A percentile compares a stretch with the other conserved stretches of the same genome.
phyloP scores from a whole-genome alignment of 352 stramenopile genomes.

The Globisporangium nunn region DNA sequence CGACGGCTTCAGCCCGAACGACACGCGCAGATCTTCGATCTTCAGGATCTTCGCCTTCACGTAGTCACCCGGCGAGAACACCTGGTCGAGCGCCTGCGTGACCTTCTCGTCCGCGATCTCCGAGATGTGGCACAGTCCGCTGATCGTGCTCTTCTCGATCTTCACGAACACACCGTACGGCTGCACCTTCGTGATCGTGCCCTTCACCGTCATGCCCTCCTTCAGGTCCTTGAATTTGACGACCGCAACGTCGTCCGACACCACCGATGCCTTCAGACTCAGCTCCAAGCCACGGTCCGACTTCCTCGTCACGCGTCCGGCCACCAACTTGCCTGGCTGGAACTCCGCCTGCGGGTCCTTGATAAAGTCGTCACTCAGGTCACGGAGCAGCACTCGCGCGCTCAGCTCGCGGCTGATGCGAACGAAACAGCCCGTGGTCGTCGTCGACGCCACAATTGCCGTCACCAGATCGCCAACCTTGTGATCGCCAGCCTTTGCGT shows the following conservation, averaged over 20 bases:
- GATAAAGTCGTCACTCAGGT: slow-evolving; percentile 94
- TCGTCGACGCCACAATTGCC: slow-evolving; percentile 90
- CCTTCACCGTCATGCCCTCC: slow-evolving; percentile 90
- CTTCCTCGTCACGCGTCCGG: slow-evolving; percentile 90
- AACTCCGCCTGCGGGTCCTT: slow-evolving; percentile 88
- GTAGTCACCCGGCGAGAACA: slow-evolving; percentile 94
- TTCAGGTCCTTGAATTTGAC: slow-evolving; percentile 89
- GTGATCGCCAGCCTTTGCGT: slow-evolving; percentile 23
- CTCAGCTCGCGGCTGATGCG: slow-evolving; percentile 84
- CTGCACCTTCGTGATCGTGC: slow-evolving; percentile 93
- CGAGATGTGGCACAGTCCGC: slow-evolving; percentile 93
- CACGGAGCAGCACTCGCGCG: slow-evolving; percentile 90
- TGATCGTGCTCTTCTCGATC: slow-evolving; percentile 94
- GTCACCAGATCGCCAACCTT: slow-evolving; percentile 85
- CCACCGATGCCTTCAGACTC: slow-evolving; percentile 90
- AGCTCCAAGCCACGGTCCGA: slow-evolving; percentile 85
- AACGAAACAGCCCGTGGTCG: slow-evolving; percentile 91
- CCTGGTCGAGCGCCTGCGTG: slow-evolving; percentile 86
- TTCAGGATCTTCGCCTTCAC: slow-evolving; percentile 96
- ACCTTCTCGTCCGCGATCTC: slow-evolving; percentile 94
- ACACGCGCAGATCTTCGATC: slow-evolving; percentile 88
- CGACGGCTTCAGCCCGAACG: slow-evolving; percentile 95
- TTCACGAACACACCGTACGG: slow-evolving; percentile 95
- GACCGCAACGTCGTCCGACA: slow-evolving; percentile 83
- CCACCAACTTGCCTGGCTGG: slow-evolving; percentile 89